Base-by-base conservation (phyloP, 768 basidiomycete species). In the Piloderma croceum region DNA sequence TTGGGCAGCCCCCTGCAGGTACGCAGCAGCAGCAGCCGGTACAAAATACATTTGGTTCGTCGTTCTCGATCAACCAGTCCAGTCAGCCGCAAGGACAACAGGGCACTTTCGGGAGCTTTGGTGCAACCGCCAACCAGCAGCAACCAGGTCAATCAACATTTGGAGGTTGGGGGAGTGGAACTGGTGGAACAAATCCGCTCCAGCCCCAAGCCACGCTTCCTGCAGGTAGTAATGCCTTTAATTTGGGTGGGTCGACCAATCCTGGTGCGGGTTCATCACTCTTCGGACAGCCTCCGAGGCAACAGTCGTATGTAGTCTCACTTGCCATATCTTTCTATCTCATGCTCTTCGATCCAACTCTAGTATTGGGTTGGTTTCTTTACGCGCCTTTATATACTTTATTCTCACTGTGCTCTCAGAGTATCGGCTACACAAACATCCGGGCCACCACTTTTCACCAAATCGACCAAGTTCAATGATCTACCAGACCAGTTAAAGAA, bases 381-480 rank as follows among this genome's bases (percentile, higher is more conserved):
- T n/a, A n/a, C n/a, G n/a, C n/a, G n/a, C n/a, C n/a, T n/a, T n/a
- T n/a, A n/a, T n/a, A n/a, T n/a, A n/a, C 19, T 20, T 11, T 18
- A 12, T 36, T 10, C 19, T 19, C 19, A 10, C n/a, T 1, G 12
- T 15, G 42, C 7, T 10, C 12, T 34, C 29, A 64, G 59, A 18
- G 43, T 58, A 31, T 61, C 61, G 2, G 57, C 61, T 17, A 43
- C 54, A 42, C 61, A 63, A 45, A 6, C 44, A 5, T 50, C 48
- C 3, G 61, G 58, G 6, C 56, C 53, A 15, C 45, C 54, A 24
- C 11, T 58, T 15, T 65, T 69, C 31, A 67, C 67, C 21, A 72
- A 65, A 42, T 66, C 70, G 0, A 86, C 85, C 1, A 90, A 87
- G 54, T 90, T 88, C 60, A 90, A 90, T 39, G 88, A 90, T 55